These are phyloP conservation scores for Colletotrichum tanaceti DNA, from an alignment of 2,329 filamentous ascomycete genomes.

Conservation along the genomic window DNA sequence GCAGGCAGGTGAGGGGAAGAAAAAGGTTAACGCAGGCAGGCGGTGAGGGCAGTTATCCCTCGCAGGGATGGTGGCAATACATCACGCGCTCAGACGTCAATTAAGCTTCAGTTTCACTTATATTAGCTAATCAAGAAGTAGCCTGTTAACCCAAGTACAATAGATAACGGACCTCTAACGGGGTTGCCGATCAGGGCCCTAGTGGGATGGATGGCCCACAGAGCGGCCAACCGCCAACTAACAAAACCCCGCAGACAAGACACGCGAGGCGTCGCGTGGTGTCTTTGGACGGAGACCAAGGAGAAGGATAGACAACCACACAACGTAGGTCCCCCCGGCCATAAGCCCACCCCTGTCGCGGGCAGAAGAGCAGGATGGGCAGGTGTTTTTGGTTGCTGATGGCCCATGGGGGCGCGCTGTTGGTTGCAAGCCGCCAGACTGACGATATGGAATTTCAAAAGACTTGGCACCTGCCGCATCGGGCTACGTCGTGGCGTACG, in stretches of 20 bases:
- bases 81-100: too few relatives aligned
- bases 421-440: conserved; percentile 14
- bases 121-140: too few relatives aligned
- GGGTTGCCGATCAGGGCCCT: too few relatives aligned
- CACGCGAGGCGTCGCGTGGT: not conserved
- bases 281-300: not conserved
- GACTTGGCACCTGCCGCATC: conserved; percentile 38
- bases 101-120: too few relatives aligned
- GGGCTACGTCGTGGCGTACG: conserved; percentile 31
- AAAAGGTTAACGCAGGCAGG: too few relatives aligned
- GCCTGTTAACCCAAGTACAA: too few relatives aligned
- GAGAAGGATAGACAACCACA: not conserved
- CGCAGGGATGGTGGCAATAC: too few relatives aligned
- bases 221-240: not conserved
- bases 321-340: too few relatives aligned
- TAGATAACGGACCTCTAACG: too few relatives aligned
- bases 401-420: conserved; percentile 7
- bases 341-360: conserved; percentile 4
- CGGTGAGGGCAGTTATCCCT: too few relatives aligned
- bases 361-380: conserved; percentile 20
- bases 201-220: not conserved
- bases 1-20: too few relatives aligned
- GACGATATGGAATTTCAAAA: conserved; percentile 20
- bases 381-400: conserved; percentile 19
- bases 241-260: not conserved